A percentile compares a stretch with the other conserved stretches of the same genome.
These are phyloP conservation scores for Kodamaea restingae DNA, from an alignment of 805 yeast genomes.

Conservation along the genomic window DNA sequence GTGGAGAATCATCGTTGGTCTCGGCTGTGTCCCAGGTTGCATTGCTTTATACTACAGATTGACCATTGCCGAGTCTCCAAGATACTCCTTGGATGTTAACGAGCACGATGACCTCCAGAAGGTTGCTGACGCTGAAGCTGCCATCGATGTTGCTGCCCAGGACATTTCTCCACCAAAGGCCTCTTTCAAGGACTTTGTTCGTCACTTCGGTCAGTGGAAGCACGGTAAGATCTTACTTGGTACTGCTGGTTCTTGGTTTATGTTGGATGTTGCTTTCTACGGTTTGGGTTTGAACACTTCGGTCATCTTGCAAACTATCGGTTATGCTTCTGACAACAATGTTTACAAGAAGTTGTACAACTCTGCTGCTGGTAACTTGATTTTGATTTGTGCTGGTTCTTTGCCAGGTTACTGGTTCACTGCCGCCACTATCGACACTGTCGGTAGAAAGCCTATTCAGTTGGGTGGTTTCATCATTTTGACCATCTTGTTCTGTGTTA, in stretches of 20 bases:
- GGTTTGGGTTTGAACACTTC: slow-evolving; percentile 86
- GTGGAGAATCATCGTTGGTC: slow-evolving; percentile 90
- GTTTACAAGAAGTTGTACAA: slow-evolving; percentile 69
- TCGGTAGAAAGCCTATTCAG: slow-evolving; percentile 87
- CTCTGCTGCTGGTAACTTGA: slow-evolving; percentile 87
- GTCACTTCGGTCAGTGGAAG: slow-evolving; percentile 82
- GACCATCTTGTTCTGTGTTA: slow-evolving; percentile 68
- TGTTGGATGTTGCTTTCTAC: slow-evolving; percentile 85
- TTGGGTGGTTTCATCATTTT: slow-evolving; percentile 67
- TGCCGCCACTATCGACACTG: slow-evolving; percentile 70
- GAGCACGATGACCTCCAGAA: slow-evolving; percentile 53
- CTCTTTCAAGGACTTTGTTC: slow-evolving; percentile 64
- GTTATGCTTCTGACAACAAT: slow-evolving; percentile 69
- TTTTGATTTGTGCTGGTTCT: slow-evolving; percentile 90
- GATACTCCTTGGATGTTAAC: slow-evolving; percentile 77
- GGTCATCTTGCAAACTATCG: slow-evolving; percentile 73
- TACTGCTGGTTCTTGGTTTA: slow-evolving; percentile 90
- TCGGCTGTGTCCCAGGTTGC: slow-evolving; percentile 86
- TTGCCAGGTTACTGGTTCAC: slow-evolving; percentile 92
- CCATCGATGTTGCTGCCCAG: slow-evolving; percentile 33
- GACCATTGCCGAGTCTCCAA: slow-evolving; percentile 93
- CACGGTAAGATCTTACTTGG: slow-evolving; percentile 80
- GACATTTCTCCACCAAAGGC: slow-evolving; percentile 70
- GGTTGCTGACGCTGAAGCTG: slow-evolving; percentile 49
- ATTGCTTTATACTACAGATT: slow-evolving; percentile 85